phyloP scores from a whole-genome alignment of 2,329 filamentous ascomycete species.

The Paramyrothecium sp. region DNA sequence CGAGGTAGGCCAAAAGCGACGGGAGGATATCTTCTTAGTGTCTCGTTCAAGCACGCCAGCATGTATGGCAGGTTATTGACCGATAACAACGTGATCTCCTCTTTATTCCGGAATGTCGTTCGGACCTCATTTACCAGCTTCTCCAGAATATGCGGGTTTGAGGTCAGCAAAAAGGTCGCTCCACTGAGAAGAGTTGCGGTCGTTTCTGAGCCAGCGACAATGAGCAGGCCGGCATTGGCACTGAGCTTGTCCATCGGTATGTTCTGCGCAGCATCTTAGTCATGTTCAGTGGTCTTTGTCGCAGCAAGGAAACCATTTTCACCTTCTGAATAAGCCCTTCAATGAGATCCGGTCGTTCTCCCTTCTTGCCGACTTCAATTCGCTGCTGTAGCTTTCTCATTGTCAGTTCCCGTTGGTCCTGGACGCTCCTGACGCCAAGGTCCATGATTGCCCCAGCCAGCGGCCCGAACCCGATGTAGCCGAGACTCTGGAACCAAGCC shows the following conservation, averaged over 20 bases:
- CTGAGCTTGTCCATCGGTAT: conserved; percentile 9
- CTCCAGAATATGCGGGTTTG: conserved; percentile 23
- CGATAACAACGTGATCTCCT: conserved; percentile 5
- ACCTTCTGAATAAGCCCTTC: background rate
- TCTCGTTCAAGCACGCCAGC: conserved; percentile 36
- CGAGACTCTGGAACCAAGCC: background rate
- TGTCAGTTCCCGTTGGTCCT: background rate
- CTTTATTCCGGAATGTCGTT: background rate
- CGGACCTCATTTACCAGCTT: conserved; percentile 30
- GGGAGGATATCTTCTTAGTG: conserved; percentile 34
- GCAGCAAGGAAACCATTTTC: background rate
- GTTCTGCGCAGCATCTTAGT: background rate
- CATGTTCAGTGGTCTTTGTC: background rate
- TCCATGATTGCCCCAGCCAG: background rate
- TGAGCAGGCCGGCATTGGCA: conserved; percentile 15
- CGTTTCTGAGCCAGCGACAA: conserved; percentile 26
- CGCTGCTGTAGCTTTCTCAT: background rate
- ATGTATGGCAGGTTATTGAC: conserved; percentile 14
- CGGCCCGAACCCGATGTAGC: background rate
- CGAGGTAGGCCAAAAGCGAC: conserved; percentile 17
- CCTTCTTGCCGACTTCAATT: background rate
- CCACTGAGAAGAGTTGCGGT: conserved; percentile 25
- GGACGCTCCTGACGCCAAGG: background rate
- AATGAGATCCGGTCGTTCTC: background rate
- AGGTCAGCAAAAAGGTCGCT: conserved; percentile 20